These are phyloP conservation scores for Botrytis fragariae DNA, from an alignment of 2,329 filamentous ascomycete species.

Conservation along the genomic window DNA sequence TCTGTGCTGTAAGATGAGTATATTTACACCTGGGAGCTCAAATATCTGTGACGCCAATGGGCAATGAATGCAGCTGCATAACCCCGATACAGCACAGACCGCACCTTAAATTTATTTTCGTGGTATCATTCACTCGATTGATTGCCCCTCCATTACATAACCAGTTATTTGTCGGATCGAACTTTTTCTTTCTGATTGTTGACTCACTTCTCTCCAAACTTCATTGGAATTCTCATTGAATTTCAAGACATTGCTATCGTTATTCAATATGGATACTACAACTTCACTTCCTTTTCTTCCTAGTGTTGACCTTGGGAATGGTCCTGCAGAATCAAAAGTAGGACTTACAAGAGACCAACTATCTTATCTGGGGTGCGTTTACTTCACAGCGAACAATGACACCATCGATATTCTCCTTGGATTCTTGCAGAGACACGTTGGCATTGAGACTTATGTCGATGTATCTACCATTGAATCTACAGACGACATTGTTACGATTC, in stretches of 20 bases:
- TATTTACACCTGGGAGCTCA: background rate
- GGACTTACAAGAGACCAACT: slow-evolving; percentile 58
- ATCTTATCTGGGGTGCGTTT: slow-evolving; percentile 56
- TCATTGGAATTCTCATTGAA: slow-evolving; percentile 10
- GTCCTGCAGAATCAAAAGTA: slow-evolving; percentile 48
- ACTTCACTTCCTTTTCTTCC: slow-evolving; percentile 63
- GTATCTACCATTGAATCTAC: slow-evolving; percentile 65
- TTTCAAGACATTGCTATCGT: background rate
- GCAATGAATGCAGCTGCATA: slow-evolving; percentile 9
- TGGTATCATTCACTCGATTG: slow-evolving; percentile 1
- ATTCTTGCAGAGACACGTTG: slow-evolving; percentile 50
- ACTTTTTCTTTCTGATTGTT: slow-evolving; percentile 14
- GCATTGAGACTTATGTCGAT: slow-evolving; percentile 70
- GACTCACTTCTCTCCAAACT: slow-evolving; percentile 17
- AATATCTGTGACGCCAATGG: slow-evolving; percentile 7
- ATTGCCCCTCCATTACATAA: slow-evolving; percentile 30
- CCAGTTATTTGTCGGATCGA: slow-evolving; percentile 20
- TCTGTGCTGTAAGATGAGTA: background rate
- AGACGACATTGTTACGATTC: slow-evolving; percentile 74
- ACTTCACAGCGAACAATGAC: slow-evolving; percentile 49
- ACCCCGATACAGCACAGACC: slow-evolving; percentile 22
- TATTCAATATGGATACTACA: slow-evolving; percentile 57
- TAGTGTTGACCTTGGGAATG: slow-evolving; percentile 52
- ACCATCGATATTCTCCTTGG: slow-evolving; percentile 35
- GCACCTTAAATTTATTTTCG: slow-evolving; percentile 24